Evolutionary conservation across 179 eudicot genomes (phyloP).

Genomic region (Beta macrorhiza): DNA sequence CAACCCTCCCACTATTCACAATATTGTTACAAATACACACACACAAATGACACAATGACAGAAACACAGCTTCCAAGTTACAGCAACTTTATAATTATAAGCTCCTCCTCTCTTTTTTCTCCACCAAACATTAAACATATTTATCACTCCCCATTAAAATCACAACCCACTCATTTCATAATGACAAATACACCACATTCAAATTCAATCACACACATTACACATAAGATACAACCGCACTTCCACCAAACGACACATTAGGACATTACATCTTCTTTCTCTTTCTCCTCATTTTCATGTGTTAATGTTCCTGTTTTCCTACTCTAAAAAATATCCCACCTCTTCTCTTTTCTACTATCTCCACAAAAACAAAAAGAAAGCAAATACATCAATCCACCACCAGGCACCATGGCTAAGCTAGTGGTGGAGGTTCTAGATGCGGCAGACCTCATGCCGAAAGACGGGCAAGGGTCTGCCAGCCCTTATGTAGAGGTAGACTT

Average conservation of each 20-base stretch:
- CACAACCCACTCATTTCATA: slow-evolving; percentile 25
- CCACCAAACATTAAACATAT: slow-evolving; percentile 9
- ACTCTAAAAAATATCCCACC: background rate
- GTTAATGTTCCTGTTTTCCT: slow-evolving; percentile 1
- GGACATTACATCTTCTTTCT: background rate
- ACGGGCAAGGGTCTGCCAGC: slow-evolving; percentile 73
- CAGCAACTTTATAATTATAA: no score
- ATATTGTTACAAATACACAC: no score
- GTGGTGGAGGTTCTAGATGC: slow-evolving; percentile 68
- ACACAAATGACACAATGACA: background rate
- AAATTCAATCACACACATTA: slow-evolving; percentile 6
- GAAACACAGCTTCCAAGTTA: background rate
- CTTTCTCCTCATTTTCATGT: slow-evolving; percentile 10
- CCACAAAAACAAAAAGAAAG: background rate
- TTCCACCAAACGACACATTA: slow-evolving; percentile 25
- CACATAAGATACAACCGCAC: background rate
- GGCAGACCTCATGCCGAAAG: slow-evolving; percentile 68
- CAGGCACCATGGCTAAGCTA: slow-evolving; percentile 46
- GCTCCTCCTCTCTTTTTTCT: background rate
- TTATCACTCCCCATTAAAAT: slow-evolving; percentile 16
- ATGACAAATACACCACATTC: slow-evolving; percentile 17
- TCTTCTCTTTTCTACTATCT: background rate
- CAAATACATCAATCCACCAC: no score
- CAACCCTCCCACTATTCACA: no score
- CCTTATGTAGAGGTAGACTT: slow-evolving; percentile 68